Evolutionary conservation across 1,139 yeast species (phyloP).

Genomic region (Debaryomyces psychrophilus): DNA sequence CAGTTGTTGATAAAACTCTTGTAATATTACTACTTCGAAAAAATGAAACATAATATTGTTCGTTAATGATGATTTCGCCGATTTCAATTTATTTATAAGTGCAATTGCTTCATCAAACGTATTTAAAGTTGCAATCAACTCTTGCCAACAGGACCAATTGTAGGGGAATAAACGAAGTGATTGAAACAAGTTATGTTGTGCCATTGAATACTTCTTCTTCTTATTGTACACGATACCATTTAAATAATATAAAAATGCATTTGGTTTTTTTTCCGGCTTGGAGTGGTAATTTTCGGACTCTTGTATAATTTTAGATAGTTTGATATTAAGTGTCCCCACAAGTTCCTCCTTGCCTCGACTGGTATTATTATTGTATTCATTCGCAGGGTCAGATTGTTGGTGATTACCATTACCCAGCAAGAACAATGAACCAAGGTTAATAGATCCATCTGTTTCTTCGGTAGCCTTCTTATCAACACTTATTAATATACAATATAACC

Average conservation of each 20-base stretch:
- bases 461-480: conserved; percentile 75
- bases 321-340: conserved; percentile 27
- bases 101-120: conserved; percentile 64
- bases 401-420: conserved; percentile 5
- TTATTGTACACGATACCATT: conserved; percentile 66
- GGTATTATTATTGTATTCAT: conserved; percentile 18
- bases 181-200: conserved; percentile 59
- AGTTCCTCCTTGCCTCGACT: conserved; percentile 18
- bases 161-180: conserved; percentile 71
- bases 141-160: conserved; percentile 96
- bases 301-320: conserved; percentile 47
- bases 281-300: conserved; percentile 37
- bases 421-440: conserved; percentile 31
- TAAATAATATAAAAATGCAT: conserved; percentile 71
- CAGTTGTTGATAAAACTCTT: conserved; percentile 78
- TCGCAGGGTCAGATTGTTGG: conserved; percentile 13
- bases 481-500: conserved; percentile 68
- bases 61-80: conserved; percentile 25
- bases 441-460: conserved; percentile 69
- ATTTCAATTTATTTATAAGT: conserved; percentile 44
- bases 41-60: conserved; percentile 60
- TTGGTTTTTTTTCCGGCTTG: conserved; percentile 29
- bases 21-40: conserved; percentile 70
- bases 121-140: conserved; percentile 65
- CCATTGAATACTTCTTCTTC: conserved; percentile 60